These are phyloP conservation scores for Colletotrichum liriopes DNA, from an alignment of 2,329 filamentous ascomycete genomes.

Conservation along the genomic window DNA sequence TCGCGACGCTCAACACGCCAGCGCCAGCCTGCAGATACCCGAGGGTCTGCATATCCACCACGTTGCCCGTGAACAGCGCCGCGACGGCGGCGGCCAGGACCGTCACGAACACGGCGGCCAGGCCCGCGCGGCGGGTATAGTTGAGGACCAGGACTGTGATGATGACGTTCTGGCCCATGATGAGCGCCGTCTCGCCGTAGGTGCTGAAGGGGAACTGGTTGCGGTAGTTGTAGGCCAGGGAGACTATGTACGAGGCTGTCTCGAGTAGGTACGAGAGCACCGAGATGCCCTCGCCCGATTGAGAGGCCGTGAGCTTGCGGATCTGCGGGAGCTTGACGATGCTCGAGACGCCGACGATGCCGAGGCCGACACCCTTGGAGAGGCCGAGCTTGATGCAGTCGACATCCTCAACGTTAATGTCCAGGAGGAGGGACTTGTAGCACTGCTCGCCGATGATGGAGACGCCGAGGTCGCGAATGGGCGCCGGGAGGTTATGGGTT, in stretches of 20 bases:
- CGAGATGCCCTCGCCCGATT: slow-evolving; percentile 86
- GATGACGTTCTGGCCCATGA: slow-evolving; percentile 91
- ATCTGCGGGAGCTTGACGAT: slow-evolving; percentile 98
- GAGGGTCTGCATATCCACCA: slow-evolving; percentile 79
- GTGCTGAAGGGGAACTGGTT: slow-evolving; percentile 96
- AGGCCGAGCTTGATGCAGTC: slow-evolving; percentile 91
- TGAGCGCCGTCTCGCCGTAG: slow-evolving; percentile 94
- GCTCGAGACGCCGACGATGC: slow-evolving; percentile 90
- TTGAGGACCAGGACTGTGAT: slow-evolving; percentile 90
- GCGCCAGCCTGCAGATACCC: slow-evolving; percentile 87
- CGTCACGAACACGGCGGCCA: slow-evolving; percentile 85
- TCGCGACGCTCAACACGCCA: slow-evolving; percentile 85
- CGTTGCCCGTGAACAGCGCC: slow-evolving; percentile 76
- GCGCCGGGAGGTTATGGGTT: slow-evolving; percentile 80
- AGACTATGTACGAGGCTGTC: slow-evolving; percentile 89
- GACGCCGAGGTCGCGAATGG: slow-evolving; percentile 81
- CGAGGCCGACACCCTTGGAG: slow-evolving; percentile 93
- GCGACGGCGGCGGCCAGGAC: slow-evolving; percentile 79
- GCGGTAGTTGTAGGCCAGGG: slow-evolving; percentile 91
- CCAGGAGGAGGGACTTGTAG: slow-evolving; percentile 88
- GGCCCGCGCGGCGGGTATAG: slow-evolving; percentile 78
- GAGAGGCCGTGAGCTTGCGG: slow-evolving; percentile 87
- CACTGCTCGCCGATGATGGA: slow-evolving; percentile 87
- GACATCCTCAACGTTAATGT: slow-evolving; percentile 83
- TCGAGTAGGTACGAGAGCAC: slow-evolving; percentile 96